These are phyloP conservation scores for Amesomyces nigricolor DNA, from an alignment of 2,329 filamentous ascomycete genomes.

Conservation along the genomic window DNA sequence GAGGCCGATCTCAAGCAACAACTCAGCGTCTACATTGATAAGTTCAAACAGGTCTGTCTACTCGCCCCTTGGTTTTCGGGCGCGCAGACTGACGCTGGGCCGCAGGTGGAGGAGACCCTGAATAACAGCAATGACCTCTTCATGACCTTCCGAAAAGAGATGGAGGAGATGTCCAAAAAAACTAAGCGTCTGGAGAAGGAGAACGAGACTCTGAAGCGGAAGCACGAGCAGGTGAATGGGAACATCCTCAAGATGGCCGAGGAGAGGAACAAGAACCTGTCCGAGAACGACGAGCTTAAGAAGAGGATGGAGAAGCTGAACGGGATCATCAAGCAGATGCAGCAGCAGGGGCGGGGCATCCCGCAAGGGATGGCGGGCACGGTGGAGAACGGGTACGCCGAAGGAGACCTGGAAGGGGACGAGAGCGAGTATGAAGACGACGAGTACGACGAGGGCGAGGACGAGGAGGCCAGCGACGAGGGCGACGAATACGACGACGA, in stretches of 20 bases:
- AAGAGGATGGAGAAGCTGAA: slow-evolving; percentile 88
- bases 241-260: slow-evolving; percentile 98
- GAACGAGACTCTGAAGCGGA: slow-evolving; percentile 82
- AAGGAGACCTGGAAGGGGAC: slow-evolving; percentile 56
- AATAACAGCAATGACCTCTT: slow-evolving; percentile 99
- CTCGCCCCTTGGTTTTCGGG: slow-evolving; percentile 26
- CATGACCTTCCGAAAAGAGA: slow-evolving; percentile 93
- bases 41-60: slow-evolving; percentile 90
- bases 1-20: slow-evolving; percentile 91
- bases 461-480: slow-evolving; percentile 40
- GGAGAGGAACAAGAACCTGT: slow-evolving; percentile 71
- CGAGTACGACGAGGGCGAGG: slow-evolving; percentile 48
- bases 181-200: slow-evolving; percentile 96
- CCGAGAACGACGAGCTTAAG: slow-evolving; percentile 71
- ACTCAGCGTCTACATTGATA: slow-evolving; percentile 97
- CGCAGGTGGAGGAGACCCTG: slow-evolving; percentile 91
- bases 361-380: slow-evolving; percentile 51
- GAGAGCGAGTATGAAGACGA: slow-evolving; percentile 61
- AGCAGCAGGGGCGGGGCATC: slow-evolving; percentile 80
- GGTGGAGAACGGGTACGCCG: slow-evolving; percentile 58
- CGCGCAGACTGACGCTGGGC: slow-evolving; percentile 18
- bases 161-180: slow-evolving; percentile 99
- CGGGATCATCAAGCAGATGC: slow-evolving; percentile 93
- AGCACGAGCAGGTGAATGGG: slow-evolving; percentile 87
- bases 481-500: slow-evolving; percentile 33